Percentiles rank a stretch among this genome's conserved stretches.
Conservation (phyloP, 2,329 filamentous ascomycete genomes). For the Hypoxylon sp. region DNA sequence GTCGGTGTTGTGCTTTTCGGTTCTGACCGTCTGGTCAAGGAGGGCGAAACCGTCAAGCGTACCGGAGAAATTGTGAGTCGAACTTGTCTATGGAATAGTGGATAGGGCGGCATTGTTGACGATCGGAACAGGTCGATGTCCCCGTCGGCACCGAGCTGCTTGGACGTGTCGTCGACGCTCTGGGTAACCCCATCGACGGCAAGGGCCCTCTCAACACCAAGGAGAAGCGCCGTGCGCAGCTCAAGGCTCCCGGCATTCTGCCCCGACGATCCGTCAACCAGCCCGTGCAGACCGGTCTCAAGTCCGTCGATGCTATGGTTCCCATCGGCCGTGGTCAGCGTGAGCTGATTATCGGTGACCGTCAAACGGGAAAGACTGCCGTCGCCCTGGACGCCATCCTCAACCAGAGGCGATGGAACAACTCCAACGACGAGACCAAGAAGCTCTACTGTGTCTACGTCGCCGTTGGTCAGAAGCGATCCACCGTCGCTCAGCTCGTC, state of each 20-base stretch:
- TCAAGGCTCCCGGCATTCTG: slow-evolving; percentile 98
- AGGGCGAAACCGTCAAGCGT: slow-evolving; percentile 99
- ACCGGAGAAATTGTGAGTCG: slow-evolving; percentile 95
- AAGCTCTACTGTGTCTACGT: slow-evolving; percentile 99
- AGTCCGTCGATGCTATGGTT: slow-evolving; percentile 99
- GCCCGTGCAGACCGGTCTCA: slow-evolving; percentile 98
- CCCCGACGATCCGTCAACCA: slow-evolving; percentile 97
- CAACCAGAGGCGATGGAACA: slow-evolving; percentile 99
- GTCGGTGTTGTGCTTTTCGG: slow-evolving; percentile 99
- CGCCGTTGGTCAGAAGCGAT: slow-evolving; percentile 98
- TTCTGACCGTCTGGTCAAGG: slow-evolving; percentile 99
- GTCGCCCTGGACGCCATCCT: slow-evolving; percentile 97
- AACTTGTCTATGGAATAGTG: background rate
- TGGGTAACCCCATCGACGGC: slow-evolving; percentile 99
- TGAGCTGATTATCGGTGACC: slow-evolving; percentile 99
- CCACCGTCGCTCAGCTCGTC: slow-evolving; percentile 98
- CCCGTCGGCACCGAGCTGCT: slow-evolving; percentile 92
- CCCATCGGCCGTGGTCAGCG: slow-evolving; percentile 99
- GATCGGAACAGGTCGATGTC: slow-evolving; percentile 84
- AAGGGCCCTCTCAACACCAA: slow-evolving; percentile 96
- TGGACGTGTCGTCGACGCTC: slow-evolving; percentile 97
- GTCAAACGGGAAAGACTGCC: slow-evolving; percentile 99
- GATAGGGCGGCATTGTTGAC: slow-evolving; percentile 4
- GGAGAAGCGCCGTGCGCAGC: slow-evolving; percentile 93
- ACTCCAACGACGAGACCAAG: slow-evolving; percentile 83